Evolutionary conservation across 805 yeast genomes (phyloP), one percentile per base, ranked within the genome.

Genomic region (Starmera amethionina): DNA sequence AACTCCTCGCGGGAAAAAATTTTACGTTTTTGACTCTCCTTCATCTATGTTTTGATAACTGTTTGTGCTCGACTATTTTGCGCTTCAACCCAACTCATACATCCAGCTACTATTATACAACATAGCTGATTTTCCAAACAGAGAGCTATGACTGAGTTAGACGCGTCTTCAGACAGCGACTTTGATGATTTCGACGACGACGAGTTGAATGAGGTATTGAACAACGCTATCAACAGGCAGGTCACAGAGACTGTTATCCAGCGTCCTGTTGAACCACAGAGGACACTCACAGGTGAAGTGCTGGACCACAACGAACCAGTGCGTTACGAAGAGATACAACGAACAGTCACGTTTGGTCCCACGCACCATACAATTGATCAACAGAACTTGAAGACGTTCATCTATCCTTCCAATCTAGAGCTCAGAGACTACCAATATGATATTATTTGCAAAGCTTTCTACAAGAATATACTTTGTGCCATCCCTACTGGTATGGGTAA

Each of bases 401-500:
- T 86, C 0, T 93, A 94, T 56, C 98, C 99, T 0, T 77, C 87
- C 1, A 90, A 93, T 52, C 75, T 75, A 46, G 83, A 84, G 44
- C 68, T 82, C 0, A 74, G 99, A 55, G 95, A 87, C 44, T 93
- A 94, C 56, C 99, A 93, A 62, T 78, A 70, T 54, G 79, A 80
- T 47, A 88, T 93, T 41, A 86, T 88, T 3, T 65, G 68, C 36
- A 73, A 76, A 42, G 80, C 96, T 0, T 64, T 93, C 31, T 77
- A 73, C 51, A 68, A 78, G 45, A 93, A 93, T 54, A 57, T 82
- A 4, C 64, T 93, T 19, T 90, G 95, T 55, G 95, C 97, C 0
- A 73, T 93, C 13, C 99, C 99, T 1, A 93, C 99, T 0, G 99
- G 99, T 48, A 68, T 89, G 58, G 99, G 99, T 32, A 93, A 93